Evolutionary conservation across 2,329 filamentous ascomycete species (phyloP).

Genomic region (Fusarium sterilihyphosum): DNA sequence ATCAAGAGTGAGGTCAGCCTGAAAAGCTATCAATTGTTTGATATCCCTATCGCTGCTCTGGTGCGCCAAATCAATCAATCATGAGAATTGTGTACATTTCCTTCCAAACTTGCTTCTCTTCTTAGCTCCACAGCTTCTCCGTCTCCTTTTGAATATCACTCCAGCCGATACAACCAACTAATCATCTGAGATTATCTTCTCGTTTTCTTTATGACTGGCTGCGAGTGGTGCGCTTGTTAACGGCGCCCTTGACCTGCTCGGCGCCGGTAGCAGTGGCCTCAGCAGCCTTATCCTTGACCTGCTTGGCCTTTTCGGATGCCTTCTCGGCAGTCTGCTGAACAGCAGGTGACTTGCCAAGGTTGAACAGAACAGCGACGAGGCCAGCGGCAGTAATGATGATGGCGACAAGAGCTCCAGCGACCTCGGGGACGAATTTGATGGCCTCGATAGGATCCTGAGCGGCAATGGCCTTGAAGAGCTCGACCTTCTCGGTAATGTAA

Average conservation of each 20-base stretch:
- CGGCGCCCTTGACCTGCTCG: constrained; percentile 81
- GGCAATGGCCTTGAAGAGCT: constrained; percentile 87
- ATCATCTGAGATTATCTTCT: background rate
- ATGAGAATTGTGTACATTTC: constrained; percentile 35
- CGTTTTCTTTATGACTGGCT: constrained; percentile 59
- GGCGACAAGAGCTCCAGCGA: constrained; percentile 81
- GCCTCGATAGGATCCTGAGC: constrained; percentile 85
- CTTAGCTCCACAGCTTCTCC: constrained; percentile 5
- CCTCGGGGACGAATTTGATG: constrained; percentile 89
- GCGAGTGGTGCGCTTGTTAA: constrained; percentile 67
- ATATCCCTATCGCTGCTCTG: constrained; percentile 28
- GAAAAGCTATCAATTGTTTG: constrained; percentile 25
- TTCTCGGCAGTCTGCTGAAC: constrained; percentile 76
- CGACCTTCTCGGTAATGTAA: constrained; percentile 91
- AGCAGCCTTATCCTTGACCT: constrained; percentile 73
- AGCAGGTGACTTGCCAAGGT: constrained; percentile 72
- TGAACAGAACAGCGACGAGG: constrained; percentile 73
- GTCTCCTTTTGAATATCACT: constrained; percentile 8
- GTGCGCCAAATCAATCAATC: constrained; percentile 34
- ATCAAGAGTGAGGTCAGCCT: constrained; percentile 4
- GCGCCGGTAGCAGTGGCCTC: constrained; percentile 69
- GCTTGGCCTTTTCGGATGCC: constrained; percentile 76
- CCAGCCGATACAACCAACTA: background rate
- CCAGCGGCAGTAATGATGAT: constrained; percentile 75
- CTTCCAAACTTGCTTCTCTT: constrained; percentile 20